Percentiles rank a stretch among this genome's conserved stretches.
These are phyloP conservation scores for Stemphylium beticola DNA, from an alignment of 2,329 filamentous ascomycete genomes.

Conservation along the genomic window DNA sequence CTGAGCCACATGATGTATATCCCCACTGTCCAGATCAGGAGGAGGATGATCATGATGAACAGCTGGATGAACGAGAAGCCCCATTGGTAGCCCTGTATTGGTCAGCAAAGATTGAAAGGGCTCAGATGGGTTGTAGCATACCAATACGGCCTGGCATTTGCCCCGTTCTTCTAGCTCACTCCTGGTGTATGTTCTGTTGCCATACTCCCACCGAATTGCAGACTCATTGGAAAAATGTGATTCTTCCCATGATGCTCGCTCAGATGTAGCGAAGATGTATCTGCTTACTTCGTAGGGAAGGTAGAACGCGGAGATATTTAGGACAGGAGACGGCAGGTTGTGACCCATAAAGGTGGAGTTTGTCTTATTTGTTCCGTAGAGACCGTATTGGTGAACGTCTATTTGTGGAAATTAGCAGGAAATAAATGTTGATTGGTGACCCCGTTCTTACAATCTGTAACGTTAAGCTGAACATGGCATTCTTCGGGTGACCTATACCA, in stretches of 20 bases:
- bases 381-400: conserved; percentile 1
- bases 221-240: neutral
- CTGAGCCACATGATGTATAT: conserved; percentile 23
- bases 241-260: neutral
- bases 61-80: conserved; percentile 34
- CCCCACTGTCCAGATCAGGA: conserved; percentile 25
- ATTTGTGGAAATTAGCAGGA: neutral
- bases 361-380: neutral
- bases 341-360: conserved; percentile 10
- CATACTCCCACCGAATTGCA: conserved; percentile 1
- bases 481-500: neutral
- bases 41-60: conserved; percentile 16
- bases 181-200: conserved; percentile 6
- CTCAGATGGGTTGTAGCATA: neutral
- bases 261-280: neutral
- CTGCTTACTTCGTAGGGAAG: neutral
- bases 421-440: neutral
- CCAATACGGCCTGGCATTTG: conserved; percentile 16
- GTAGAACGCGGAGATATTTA: conserved; percentile 14
- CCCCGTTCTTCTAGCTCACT: conserved; percentile 8
- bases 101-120: neutral
- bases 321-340: conserved; percentile 1
- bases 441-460: neutral
- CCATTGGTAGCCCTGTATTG: conserved; percentile 28
- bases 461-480: neutral